phyloP scores from a whole-genome alignment of 2,329 filamentous ascomycete species.

The Phaeosphaeriaceae sp. region DNA sequence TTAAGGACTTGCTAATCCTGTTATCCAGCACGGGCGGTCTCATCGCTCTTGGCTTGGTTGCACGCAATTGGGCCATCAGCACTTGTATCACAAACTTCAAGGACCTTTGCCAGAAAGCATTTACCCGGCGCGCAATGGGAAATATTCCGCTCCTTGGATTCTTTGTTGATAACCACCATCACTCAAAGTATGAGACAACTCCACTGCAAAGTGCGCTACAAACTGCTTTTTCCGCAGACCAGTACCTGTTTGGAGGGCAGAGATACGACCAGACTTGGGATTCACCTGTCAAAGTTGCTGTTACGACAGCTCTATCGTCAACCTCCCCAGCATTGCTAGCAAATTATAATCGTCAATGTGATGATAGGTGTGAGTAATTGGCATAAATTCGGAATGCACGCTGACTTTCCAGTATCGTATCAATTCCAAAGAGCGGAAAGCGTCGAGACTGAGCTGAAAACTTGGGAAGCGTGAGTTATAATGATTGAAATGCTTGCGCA shows the following conservation, averaged over 20 bases:
- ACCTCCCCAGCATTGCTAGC: slow-evolving; percentile 49
- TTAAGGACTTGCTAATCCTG: background rate
- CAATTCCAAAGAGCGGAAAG: slow-evolving; percentile 33
- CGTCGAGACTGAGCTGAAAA: slow-evolving; percentile 50
- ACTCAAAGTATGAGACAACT: slow-evolving; percentile 44
- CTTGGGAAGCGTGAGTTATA: slow-evolving; percentile 52
- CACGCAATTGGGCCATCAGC: slow-evolving; percentile 47
- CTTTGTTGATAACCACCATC: slow-evolving; percentile 34
- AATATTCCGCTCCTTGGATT: slow-evolving; percentile 45
- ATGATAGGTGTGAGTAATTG: background rate
- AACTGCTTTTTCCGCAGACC: slow-evolving; percentile 2
- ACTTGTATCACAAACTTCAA: slow-evolving; percentile 46
- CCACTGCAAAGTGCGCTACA: slow-evolving; percentile 9
- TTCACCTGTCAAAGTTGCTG: slow-evolving; percentile 50
- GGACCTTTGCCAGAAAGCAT: slow-evolving; percentile 50
- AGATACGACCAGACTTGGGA: slow-evolving; percentile 14
- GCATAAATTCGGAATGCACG: background rate
- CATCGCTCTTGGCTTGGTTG: slow-evolving; percentile 51
- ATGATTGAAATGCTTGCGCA: too few relatives aligned
- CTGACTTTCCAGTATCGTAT: slow-evolving; percentile 48
- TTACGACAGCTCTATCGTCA: slow-evolving; percentile 49
- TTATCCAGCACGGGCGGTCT: slow-evolving; percentile 50
- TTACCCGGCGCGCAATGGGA: slow-evolving; percentile 46
- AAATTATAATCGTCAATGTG: slow-evolving; percentile 51
- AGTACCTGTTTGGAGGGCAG: slow-evolving; percentile 42